Conservation (phyloP, 108 stramenopile genomes). For the Nannochloropsis granulata region DNA sequence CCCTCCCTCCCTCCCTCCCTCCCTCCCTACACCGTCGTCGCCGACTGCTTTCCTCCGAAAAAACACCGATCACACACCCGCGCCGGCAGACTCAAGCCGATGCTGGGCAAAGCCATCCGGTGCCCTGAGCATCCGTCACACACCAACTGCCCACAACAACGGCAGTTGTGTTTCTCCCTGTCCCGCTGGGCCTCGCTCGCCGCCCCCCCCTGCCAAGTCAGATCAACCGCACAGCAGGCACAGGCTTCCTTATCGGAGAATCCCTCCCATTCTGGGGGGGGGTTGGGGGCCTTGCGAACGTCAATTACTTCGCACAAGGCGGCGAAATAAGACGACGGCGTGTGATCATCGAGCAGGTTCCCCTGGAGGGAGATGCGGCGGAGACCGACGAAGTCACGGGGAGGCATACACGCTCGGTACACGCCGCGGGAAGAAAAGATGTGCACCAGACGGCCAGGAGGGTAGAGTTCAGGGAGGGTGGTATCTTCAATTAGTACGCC, state of each 20-base stretch:
- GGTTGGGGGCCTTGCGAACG: slow-evolving; percentile 48
- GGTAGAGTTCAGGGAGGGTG: slow-evolving; percentile 69
- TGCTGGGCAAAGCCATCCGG: slow-evolving; percentile 58
- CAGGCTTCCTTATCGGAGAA: slow-evolving; percentile 41
- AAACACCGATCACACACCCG: slow-evolving; percentile 92
- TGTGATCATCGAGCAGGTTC: slow-evolving; percentile 76
- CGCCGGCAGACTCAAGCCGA: slow-evolving; percentile 59
- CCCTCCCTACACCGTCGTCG: background rate
- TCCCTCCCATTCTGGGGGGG: slow-evolving; percentile 72
- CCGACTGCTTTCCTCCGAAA: background rate
- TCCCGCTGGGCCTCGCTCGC: slow-evolving; percentile 61
- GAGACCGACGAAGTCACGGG: slow-evolving; percentile 54
- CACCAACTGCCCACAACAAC: slow-evolving; percentile 76
- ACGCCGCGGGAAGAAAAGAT: slow-evolving; percentile 73
- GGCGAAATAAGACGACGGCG: slow-evolving; percentile 58
- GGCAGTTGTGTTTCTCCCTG: slow-evolving; percentile 87
- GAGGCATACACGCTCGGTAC: slow-evolving; percentile 61
- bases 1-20: background rate
- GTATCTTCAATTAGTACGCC: slow-evolving; percentile 60
- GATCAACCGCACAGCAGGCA: slow-evolving; percentile 66
- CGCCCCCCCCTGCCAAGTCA: slow-evolving; percentile 14
- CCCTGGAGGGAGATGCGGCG: slow-evolving; percentile 58
- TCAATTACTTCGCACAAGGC: slow-evolving; percentile 63
- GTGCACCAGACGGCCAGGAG: slow-evolving; percentile 78
- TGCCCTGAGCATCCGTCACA: slow-evolving; percentile 82